Evolutionary conservation across 805 yeast genomes (phyloP).

Genomic region (Wickerhamomyces hampshirensis): DNA sequence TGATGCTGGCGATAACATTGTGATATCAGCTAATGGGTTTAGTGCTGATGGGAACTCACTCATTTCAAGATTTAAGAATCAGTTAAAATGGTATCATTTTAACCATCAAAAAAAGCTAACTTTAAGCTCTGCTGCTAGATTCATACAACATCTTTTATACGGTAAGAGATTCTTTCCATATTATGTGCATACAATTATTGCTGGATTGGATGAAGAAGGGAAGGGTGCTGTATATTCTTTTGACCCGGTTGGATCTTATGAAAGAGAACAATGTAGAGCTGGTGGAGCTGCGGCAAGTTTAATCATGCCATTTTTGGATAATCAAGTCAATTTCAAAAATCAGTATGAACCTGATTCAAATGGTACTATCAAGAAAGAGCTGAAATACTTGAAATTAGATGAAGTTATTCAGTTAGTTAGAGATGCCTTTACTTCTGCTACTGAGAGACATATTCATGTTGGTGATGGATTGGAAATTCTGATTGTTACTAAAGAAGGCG

Average conservation of each 20-base stretch:
- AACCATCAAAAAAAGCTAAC: constrained; percentile 71
- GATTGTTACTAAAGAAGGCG: constrained; percentile 92
- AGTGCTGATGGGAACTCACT: constrained; percentile 92
- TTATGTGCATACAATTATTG: constrained; percentile 91
- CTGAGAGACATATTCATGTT: constrained; percentile 97
- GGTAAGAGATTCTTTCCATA: constrained; percentile 95
- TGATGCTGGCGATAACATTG: constrained; percentile 80
- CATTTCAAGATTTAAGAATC: constrained; percentile 61
- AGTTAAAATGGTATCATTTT: constrained; percentile 88
- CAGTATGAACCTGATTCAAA: constrained; percentile 78
- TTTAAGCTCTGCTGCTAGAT: constrained; percentile 77
- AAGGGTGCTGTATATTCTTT: constrained; percentile 93
- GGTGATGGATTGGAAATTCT: constrained; percentile 94
- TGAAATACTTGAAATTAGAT: constrained; percentile 66
- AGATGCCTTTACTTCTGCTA: constrained; percentile 94
- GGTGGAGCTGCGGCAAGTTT: constrained; percentile 96
- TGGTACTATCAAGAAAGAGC: constrained; percentile 57
- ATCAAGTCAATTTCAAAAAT: constrained; percentile 94
- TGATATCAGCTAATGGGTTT: constrained; percentile 92
- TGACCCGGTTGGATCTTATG: constrained; percentile 97
- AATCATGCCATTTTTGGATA: constrained; percentile 96
- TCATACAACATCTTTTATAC: constrained; percentile 83
- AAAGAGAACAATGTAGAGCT: constrained; percentile 95
- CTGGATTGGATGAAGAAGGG: constrained; percentile 84
- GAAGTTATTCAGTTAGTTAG: constrained; percentile 84